Evolutionary conservation across 257 asterid species (phyloP).

Genomic region (Salvia splendens): DNA sequence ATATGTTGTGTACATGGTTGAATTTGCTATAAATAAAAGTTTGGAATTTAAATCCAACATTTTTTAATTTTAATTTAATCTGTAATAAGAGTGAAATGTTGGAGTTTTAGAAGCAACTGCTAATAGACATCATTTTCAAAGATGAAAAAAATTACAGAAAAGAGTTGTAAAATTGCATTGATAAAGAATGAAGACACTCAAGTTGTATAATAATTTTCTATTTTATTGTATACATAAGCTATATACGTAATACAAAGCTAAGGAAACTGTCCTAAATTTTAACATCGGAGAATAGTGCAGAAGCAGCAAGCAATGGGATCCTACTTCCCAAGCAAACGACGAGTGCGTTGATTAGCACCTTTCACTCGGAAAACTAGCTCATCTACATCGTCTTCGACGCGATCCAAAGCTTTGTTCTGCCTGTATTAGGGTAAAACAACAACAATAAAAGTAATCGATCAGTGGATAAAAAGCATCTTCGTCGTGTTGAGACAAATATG

Average conservation of each 20-base stretch:
- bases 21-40: no score
- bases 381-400: slow-evolving; percentile 56
- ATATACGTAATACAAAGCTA: not conserved
- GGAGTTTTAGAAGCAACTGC: no score
- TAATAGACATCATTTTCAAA: not conserved
- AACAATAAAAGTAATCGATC: not conserved
- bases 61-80: no score
- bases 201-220: not conserved
- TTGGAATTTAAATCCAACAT: no score
- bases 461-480: not conserved
- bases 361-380: slow-evolving; percentile 55
- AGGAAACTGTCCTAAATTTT: slow-evolving; percentile 2
- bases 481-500: not conserved
- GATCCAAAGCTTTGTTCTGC: slow-evolving; percentile 61
- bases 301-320: not conserved
- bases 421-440: slow-evolving; percentile 39
- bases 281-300: not conserved
- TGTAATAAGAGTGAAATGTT: no score
- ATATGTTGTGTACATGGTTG: no score
- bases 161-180: not conserved
- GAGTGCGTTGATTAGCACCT: slow-evolving; percentile 60
- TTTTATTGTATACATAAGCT: not conserved
- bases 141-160: not conserved
- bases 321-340: slow-evolving; percentile 63
- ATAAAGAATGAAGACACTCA: not conserved